Percentiles rank a stretch among this genome's conserved stretches.
Evolutionary conservation across 192 early-diverging fungal genomes (phyloP).

Genomic region (Haplosporangium gracile): DNA sequence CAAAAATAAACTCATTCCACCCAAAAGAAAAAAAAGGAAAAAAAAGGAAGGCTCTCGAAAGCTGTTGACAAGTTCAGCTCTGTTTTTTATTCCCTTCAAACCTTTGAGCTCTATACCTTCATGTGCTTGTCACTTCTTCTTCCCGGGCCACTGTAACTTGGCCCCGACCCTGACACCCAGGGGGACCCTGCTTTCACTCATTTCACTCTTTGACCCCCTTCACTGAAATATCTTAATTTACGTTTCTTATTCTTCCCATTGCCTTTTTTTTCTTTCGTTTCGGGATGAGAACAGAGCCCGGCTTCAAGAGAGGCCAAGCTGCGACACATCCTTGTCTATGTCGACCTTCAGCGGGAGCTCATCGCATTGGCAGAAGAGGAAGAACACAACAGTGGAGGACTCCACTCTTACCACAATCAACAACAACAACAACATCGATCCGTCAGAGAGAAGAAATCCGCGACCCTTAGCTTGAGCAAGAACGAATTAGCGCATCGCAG

Average conservation of each 20-base stretch:
- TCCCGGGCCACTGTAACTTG: slow-evolving; percentile 4
- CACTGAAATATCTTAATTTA: background rate
- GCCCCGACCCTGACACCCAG: background rate
- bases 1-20: background rate
- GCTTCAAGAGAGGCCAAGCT: slow-evolving; percentile 45
- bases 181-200: background rate
- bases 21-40: background rate
- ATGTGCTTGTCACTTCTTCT: background rate
- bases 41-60: background rate
- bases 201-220: background rate
- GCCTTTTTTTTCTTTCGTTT: background rate
- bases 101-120: background rate
- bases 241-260: background rate
- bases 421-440: slow-evolving; percentile 1
- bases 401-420: background rate
- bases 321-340: slow-evolving; percentile 40
- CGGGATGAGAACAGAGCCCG: slow-evolving; percentile 25
- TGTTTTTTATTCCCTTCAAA: background rate
- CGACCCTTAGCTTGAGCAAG: background rate
- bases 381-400: background rate
- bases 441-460: background rate
- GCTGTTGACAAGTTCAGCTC: background rate
- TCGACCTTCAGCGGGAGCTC: slow-evolving; percentile 44
- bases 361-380: slow-evolving; percentile 33
- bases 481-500: background rate